Percentiles rank a stretch among this genome's conserved stretches.
phyloP scores from a whole-genome alignment of 306 rosid genomes.

The Sicyos edulis region DNA sequence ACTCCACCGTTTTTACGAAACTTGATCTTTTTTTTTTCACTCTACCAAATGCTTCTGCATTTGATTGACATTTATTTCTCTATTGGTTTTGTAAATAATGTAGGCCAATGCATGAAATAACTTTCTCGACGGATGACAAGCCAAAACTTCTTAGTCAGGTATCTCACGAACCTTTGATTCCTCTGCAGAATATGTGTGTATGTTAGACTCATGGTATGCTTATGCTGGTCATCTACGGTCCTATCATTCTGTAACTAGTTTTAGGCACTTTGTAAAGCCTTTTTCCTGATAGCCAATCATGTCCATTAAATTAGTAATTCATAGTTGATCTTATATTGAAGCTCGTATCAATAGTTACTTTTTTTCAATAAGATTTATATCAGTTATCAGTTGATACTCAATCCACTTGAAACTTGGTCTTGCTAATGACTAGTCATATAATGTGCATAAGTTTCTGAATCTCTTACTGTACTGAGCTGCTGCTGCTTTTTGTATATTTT shows the following conservation, averaged over 20 bases:
- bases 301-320: neutral
- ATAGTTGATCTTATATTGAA: neutral
- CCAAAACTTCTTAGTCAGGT: constrained; percentile 99
- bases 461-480: constrained; percentile 5
- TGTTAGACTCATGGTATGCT: neutral
- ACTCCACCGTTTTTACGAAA: neutral
- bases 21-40: neutral
- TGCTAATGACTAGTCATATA: constrained; percentile 11
- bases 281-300: neutral
- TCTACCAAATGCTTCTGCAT: neutral
- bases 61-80: constrained; percentile 17
- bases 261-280: neutral
- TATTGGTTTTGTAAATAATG: constrained; percentile 36
- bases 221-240: neutral
- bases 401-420: neutral
- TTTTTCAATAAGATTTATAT: neutral
- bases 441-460: neutral
- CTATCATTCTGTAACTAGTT: neutral
- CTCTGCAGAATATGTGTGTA: constrained; percentile 9
- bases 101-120: constrained; percentile 99
- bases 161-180: constrained; percentile 15
- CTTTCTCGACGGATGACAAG: constrained; percentile 90
- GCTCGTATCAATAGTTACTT: neutral
- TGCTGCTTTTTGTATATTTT: constrained; percentile 24
- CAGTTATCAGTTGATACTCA: neutral